phyloP scores from a whole-genome alignment of 805 yeast genomes.

The Debaryomyces hansenii region DNA sequence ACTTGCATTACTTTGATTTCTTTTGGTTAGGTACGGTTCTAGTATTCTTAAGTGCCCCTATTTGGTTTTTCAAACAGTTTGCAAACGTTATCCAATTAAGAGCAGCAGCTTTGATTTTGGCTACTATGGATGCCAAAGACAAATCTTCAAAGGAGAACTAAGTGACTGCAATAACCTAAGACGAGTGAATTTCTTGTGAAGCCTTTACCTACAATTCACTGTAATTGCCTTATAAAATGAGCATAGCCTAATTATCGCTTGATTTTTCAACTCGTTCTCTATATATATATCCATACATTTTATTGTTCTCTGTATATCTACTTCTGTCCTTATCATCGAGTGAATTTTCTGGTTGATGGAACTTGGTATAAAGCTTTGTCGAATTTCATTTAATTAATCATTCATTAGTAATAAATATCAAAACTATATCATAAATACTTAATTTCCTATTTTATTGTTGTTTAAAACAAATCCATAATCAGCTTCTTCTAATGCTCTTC shows the following conservation, averaged over 20 bases:
- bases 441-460: not conserved
- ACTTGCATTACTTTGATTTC: conserved; percentile 66
- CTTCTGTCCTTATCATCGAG: not conserved
- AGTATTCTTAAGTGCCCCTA: conserved; percentile 67
- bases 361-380: too few relatives aligned
- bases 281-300: too few relatives aligned
- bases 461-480: conserved; percentile 18
- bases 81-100: conserved; percentile 87
- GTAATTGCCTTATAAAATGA: too few relatives aligned
- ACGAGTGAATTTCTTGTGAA: too few relatives aligned
- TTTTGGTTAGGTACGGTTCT: conserved; percentile 62
- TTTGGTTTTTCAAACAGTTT: conserved; percentile 87
- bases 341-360: too few relatives aligned
- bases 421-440: not conserved
- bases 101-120: conserved; percentile 80
- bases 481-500: conserved; percentile 29
- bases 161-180: too few relatives aligned
- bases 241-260: too few relatives aligned
- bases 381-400: too few relatives aligned
- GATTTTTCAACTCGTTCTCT: too few relatives aligned
- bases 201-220: too few relatives aligned
- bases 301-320: not conserved
- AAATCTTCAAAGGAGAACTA: conserved; percentile 21
- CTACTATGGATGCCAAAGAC: conserved; percentile 68
- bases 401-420: too few relatives aligned